These are phyloP conservation scores for Juncus effusus DNA, from an alignment of 176 grass and related monocot genomes.

Conservation along the genomic window DNA sequence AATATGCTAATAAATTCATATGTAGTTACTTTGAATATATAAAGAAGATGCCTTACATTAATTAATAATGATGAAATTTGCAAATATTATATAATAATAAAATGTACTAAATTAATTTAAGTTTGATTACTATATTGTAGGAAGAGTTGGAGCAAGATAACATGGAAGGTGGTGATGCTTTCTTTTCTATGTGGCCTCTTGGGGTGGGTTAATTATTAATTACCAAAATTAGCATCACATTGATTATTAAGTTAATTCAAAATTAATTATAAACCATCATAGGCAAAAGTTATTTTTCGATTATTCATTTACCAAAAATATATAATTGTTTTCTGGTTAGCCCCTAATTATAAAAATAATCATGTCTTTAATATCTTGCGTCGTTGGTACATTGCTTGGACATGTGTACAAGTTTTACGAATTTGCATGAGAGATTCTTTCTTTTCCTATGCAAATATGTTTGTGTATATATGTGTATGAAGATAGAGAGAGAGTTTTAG, in stretches of 20 bases:
- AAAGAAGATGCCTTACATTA: too few relatives aligned
- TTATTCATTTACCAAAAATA: neutral
- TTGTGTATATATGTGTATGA: neutral
- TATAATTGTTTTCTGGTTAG: neutral
- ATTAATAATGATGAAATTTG: too few relatives aligned
- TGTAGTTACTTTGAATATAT: too few relatives aligned
- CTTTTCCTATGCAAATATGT: too few relatives aligned
- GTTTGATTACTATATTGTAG: conserved; percentile 29
- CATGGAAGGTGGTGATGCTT: conserved; percentile 55
- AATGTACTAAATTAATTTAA: too few relatives aligned
- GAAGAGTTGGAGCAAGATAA: conserved; percentile 54
- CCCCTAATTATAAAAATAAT: too few relatives aligned
- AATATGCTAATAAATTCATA: neutral
- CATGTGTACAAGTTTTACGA: too few relatives aligned
- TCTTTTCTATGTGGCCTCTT: conserved; percentile 60
- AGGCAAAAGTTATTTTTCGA: neutral
- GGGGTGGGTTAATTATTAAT: conserved; percentile 38
- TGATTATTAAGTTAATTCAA: too few relatives aligned
- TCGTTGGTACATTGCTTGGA: too few relatives aligned
- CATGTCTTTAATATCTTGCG: too few relatives aligned
- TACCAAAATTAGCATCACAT: too few relatives aligned
- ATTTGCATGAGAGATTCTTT: neutral
- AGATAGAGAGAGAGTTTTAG: conserved; percentile 8
- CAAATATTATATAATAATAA: too few relatives aligned
- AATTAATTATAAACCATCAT: neutral